phyloP scores from a whole-genome alignment of 345 rosid genomes.

The Lumnitzera racemosa region DNA sequence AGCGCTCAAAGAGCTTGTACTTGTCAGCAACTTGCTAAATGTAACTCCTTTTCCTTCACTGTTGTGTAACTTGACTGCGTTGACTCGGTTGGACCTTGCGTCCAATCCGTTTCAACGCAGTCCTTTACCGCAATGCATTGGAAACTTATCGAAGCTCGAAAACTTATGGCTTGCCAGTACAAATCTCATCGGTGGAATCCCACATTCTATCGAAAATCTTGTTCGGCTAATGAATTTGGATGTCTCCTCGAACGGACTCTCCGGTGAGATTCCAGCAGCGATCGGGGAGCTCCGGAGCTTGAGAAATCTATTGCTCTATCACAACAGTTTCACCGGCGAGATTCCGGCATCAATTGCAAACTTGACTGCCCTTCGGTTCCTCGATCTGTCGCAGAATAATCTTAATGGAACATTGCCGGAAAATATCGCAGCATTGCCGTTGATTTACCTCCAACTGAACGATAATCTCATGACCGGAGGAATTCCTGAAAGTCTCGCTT shows the following conservation, averaged over 20 bases:
- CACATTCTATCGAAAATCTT: constrained; percentile 40
- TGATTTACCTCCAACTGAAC: constrained; percentile 40
- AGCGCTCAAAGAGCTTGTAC: constrained; percentile 24
- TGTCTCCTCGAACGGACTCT: constrained; percentile 30
- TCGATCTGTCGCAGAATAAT: constrained; percentile 62
- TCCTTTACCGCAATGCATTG: constrained; percentile 38
- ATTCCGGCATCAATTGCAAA: constrained; percentile 49
- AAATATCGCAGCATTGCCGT: constrained; percentile 33
- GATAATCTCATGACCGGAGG: constrained; percentile 54
- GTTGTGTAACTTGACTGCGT: constrained; percentile 37
- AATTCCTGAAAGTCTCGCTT: constrained; percentile 38
- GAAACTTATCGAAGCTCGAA: constrained; percentile 46
- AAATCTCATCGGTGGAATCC: constrained; percentile 48
- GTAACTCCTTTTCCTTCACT: constrained; percentile 41
- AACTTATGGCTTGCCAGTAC: constrained; percentile 17
- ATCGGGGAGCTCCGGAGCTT: constrained; percentile 32
- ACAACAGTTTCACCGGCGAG: constrained; percentile 35
- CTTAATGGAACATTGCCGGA: constrained; percentile 46
- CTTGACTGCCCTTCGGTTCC: constrained; percentile 24
- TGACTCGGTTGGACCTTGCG: constrained; percentile 34
- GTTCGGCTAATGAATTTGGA: constrained; percentile 36
- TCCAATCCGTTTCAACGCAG: constrained; percentile 32
- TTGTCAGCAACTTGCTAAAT: constrained; percentile 25
- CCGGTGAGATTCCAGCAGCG: constrained; percentile 42
- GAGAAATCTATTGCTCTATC: constrained; percentile 38